A percentile compares a stretch with the other conserved stretches of the same genome.
Evolutionary conservation across 805 yeast genomes (phyloP).

Genomic region (Sporopachydermia lactativora): DNA sequence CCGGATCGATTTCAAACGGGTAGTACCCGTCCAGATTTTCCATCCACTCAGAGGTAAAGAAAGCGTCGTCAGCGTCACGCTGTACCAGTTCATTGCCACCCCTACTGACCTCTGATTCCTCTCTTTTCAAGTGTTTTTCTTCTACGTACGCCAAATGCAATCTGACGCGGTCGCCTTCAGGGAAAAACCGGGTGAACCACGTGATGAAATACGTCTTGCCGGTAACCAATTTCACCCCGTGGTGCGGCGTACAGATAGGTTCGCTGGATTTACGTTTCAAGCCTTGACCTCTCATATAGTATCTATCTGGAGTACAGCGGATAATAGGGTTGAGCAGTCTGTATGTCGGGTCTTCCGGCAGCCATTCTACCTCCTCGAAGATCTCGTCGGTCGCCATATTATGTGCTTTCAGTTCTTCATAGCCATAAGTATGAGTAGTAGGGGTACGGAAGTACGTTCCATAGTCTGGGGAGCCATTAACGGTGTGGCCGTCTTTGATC

Average conservation of each 20-base stretch:
- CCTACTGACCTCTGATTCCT: constrained; percentile 6
- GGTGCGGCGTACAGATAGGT: constrained; percentile 81
- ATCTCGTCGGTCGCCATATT: constrained; percentile 51
- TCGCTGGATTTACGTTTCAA: constrained; percentile 37
- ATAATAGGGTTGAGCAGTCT: constrained; percentile 61
- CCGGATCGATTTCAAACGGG: constrained; percentile 45
- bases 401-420: constrained; percentile 57
- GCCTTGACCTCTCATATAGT: constrained; percentile 48
- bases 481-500: constrained; percentile 55
- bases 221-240: constrained; percentile 37
- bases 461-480: constrained; percentile 55
- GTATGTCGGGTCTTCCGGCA: constrained; percentile 63
- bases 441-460: constrained; percentile 67
- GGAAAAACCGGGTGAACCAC: constrained; percentile 64
- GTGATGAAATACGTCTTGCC: constrained; percentile 62
- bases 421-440: constrained; percentile 38
- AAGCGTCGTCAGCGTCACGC: constrained; percentile 28
- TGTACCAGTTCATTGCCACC: constrained; percentile 6
- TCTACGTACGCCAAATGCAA: constrained; percentile 53
- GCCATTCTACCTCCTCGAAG: constrained; percentile 37
- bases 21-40: constrained; percentile 44
- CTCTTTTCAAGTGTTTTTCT: constrained; percentile 27
- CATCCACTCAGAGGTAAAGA: constrained; percentile 65
- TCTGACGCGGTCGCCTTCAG: constrained; percentile 39
- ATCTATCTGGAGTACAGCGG: constrained; percentile 74